Percentiles rank a stretch among this genome's conserved stretches.
These are phyloP conservation scores for Arabidopsis thaliana DNA, from an alignment of 345 rosid genomes.

Conservation along the genomic window TAIR10.1 NC_003071.7:19560001-19560500, in stretches of 20 bases:
- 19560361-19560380: constrained; percentile 59
- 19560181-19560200: no score
- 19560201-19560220: no score
- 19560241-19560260: neutral
- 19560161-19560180: no score
- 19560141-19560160: no score
- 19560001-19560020: no score
- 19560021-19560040: no score
- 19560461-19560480: constrained; percentile 73
- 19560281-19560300: neutral
- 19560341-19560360: constrained; percentile 62
- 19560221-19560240: no score
- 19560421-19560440: constrained; percentile 82
- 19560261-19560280: neutral
- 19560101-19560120: no score
- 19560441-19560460: constrained; percentile 78
- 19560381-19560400: constrained; percentile 68
- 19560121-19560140: no score
- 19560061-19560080: no score
- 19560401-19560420: constrained; percentile 95
- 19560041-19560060: no score
- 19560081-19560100: no score
- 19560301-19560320: constrained; percentile 59
- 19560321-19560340: constrained; percentile 68
- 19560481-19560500: constrained; percentile 81